These are phyloP conservation scores for Lophium mytilinum DNA, from an alignment of 495 filamentous ascomycete species.

Conservation along the genomic window DNA sequence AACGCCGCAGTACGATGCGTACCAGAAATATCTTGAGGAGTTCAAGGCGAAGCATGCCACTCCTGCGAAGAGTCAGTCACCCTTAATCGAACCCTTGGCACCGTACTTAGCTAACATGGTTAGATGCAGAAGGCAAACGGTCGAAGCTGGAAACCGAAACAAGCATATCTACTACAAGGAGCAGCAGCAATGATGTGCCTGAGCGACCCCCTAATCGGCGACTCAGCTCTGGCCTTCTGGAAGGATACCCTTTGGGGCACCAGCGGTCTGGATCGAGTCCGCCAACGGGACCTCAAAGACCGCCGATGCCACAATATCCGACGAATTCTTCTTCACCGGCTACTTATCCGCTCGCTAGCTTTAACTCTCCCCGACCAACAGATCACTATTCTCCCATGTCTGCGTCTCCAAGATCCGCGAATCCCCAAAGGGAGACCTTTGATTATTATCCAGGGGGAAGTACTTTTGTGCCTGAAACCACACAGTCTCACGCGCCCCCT, in stretches of 20 bases:
- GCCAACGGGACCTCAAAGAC: not conserved
- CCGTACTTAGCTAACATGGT: not conserved
- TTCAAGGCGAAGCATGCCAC: conserved; percentile 57
- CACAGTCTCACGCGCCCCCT: not conserved
- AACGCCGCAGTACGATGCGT: conserved; percentile 55
- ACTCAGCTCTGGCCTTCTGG: conserved; percentile 3
- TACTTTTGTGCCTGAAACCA: not conserved
- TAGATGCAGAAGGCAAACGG: conserved; percentile 30
- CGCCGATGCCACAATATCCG: conserved; percentile 10
- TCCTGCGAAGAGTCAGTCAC: conserved; percentile 31
- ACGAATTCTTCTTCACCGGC: conserved; percentile 18
- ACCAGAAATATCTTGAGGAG: conserved; percentile 55
- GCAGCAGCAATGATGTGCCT: conserved; percentile 10
- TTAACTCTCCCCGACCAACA: conserved; percentile 13
- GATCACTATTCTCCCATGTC: conserved; percentile 24
- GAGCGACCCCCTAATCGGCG: conserved; percentile 1
- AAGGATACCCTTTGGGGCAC: not conserved
- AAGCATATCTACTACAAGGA: conserved; percentile 22
- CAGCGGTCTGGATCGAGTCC: conserved; percentile 8
- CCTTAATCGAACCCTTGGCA: not conserved
- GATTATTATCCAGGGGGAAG: conserved; percentile 3
- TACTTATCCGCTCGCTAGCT: conserved; percentile 6
- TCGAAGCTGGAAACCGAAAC: conserved; percentile 31
- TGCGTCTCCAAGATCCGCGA: conserved; percentile 19
- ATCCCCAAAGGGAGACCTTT: conserved; percentile 12